These are phyloP conservation scores for Articulospora tetracladia DNA, from an alignment of 495 filamentous ascomycete genomes.

Conservation along the genomic window DNA sequence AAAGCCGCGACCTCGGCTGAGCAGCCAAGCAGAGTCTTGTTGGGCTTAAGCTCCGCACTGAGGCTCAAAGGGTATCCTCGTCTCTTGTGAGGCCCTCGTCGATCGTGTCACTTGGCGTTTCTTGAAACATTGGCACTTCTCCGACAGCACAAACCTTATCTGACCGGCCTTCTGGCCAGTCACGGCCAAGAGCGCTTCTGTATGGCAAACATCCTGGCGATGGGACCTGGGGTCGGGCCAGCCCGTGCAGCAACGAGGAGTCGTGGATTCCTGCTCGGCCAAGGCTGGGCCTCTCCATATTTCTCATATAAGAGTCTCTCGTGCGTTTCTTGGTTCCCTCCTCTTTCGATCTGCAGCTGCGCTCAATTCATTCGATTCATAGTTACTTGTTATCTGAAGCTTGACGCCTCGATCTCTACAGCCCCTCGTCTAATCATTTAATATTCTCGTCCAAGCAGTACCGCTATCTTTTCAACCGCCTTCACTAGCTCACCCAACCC, in stretches of 20 bases:
- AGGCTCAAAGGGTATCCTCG: slow-evolving; percentile 12
- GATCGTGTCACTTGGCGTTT: slow-evolving; percentile 20
- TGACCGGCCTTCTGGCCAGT: not conserved
- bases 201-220: not conserved
- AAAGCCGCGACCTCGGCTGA: slow-evolving; percentile 14
- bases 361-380: slow-evolving; percentile 25
- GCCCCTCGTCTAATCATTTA: slow-evolving; percentile 26
- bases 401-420: slow-evolving; percentile 27
- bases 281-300: slow-evolving; percentile 17
- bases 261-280: not conserved
- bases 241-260: slow-evolving; percentile 9
- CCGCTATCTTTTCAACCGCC: not conserved
- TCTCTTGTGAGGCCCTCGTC: slow-evolving; percentile 2
- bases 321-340: slow-evolving; percentile 4
- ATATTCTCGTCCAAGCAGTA: slow-evolving; percentile 1
- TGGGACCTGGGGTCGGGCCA: slow-evolving; percentile 10
- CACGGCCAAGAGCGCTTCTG: not conserved
- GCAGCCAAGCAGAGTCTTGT: slow-evolving; percentile 16
- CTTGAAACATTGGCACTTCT: slow-evolving; percentile 22
- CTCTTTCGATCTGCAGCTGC: slow-evolving; percentile 19
- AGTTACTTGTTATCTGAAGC: slow-evolving; percentile 34
- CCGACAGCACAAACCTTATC: slow-evolving; percentile 5
- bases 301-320: slow-evolving; percentile 15
- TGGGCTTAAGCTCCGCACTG: slow-evolving; percentile 13
- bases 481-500: not conserved